Percentiles rank a stretch among this genome's conserved stretches.
phyloP scores from a whole-genome alignment of 805 yeast species.

The Teunomyces panamensis region DNA sequence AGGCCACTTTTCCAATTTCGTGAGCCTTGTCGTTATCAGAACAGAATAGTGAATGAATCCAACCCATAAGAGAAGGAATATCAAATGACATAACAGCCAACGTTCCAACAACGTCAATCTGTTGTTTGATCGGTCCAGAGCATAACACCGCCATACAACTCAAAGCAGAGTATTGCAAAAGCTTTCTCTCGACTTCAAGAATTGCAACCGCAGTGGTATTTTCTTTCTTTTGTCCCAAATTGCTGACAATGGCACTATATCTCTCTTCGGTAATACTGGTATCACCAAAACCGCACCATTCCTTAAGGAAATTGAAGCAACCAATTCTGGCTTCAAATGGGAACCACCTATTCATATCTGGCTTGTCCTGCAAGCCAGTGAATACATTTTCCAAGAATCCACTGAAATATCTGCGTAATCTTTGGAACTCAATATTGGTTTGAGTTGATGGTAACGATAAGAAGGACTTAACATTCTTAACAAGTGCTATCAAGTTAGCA shows the following conservation, averaged over 20 bases:
- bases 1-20: conserved; percentile 65
- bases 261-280: conserved; percentile 63
- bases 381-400: conserved; percentile 77
- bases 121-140: conserved; percentile 63
- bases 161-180: conserved; percentile 66
- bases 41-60: conserved; percentile 76
- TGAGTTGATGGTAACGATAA: conserved; percentile 59
- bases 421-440: conserved; percentile 65
- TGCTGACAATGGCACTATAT: conserved; percentile 54
- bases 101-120: conserved; percentile 44
- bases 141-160: conserved; percentile 84
- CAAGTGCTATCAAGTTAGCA: conserved; percentile 55
- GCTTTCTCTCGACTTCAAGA: conserved; percentile 73
- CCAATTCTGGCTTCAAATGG: conserved; percentile 84
- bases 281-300: conserved; percentile 93
- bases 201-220: conserved; percentile 62
- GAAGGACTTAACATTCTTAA: conserved; percentile 61
- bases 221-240: conserved; percentile 36
- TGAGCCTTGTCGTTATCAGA: conserved; percentile 57
- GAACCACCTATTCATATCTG: conserved; percentile 51
- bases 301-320: conserved; percentile 77
- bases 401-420: conserved; percentile 78
- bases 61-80: conserved; percentile 59
- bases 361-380: conserved; percentile 45
- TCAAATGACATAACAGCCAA: conserved; percentile 65